Base-by-base conservation (phyloP, 2,329 filamentous ascomycete species). In the Allantophomopsis lycopodina region DNA sequence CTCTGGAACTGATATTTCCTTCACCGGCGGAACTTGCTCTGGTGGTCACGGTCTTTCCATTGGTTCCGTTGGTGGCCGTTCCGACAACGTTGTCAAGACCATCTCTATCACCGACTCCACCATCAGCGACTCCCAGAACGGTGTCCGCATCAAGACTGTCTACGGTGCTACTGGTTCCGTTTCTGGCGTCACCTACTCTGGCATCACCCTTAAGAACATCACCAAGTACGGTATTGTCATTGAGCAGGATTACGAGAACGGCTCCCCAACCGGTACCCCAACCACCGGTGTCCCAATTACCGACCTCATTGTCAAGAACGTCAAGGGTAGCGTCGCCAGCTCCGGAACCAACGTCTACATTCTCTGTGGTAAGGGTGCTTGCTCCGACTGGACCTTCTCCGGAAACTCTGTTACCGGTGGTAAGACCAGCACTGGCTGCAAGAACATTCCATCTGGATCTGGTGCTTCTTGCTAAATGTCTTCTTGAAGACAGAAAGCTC, bases 131-230 rank as follows among this genome's bases (percentile, higher is more conserved):
- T 74, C 69, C 1, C 54, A 64, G 38, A 73, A 75, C 53, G 73
- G 70, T 40, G 61, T 74, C 37, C 71, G 72, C 43, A 66, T 77
- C 58, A 78, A 78, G 61, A 71, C 68, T 10, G 63, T 69, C 18
- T 64, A 57, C 34, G 64, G 59, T 39, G 63, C 62, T 4, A 73
- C 66, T 0, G 73, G 73, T 34, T 58, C 59, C 7, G 68, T 78
- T 42, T 58, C 53, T 31, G 63, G 61, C 40, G 59, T 77, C 28
- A 72, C 65, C 2, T 77, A 73, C 59, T 59, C 57, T 31, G 59
- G 61, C 44, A 75, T 76, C 53, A 62, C 59, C 2, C 58, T 76
- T 2, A 61, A 57, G 32, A 54, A 56, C 33, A 73, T 74, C 49
- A 53, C 64, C 39, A 57, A 65, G 16, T 73, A 75, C 50, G 71